Percentiles rank a stretch among this genome's conserved stretches.
Evolutionary conservation across 2,329 filamentous ascomycete genomes (phyloP).

Genomic region (Cadophora luteo-olivacea): DNA sequence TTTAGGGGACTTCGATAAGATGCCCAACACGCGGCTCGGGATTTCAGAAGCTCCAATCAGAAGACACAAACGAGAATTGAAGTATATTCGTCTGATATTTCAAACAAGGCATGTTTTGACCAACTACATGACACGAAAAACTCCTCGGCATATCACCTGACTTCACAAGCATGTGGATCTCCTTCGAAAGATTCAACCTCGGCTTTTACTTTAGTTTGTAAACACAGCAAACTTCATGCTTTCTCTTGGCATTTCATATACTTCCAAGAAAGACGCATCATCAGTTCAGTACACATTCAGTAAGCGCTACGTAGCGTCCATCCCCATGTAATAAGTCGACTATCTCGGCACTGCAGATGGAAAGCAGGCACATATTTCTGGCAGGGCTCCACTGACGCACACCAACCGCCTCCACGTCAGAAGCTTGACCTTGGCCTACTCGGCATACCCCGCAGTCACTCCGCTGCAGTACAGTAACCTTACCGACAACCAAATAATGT

Average conservation of each 20-base stretch:
- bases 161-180: background rate
- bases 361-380: background rate
- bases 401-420: conserved; percentile 1
- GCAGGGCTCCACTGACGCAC: conserved; percentile 5
- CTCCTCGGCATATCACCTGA: background rate
- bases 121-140: background rate
- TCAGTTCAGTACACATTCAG: background rate
- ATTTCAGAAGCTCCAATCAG: no score
- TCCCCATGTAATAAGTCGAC: background rate
- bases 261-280: conserved; percentile 6
- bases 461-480: background rate
- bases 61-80: background rate
- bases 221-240: background rate
- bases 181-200: background rate
- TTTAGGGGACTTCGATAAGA: no score
- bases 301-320: conserved; percentile 4
- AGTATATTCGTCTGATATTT: background rate
- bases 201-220: background rate
- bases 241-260: background rate
- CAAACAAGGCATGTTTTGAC: background rate
- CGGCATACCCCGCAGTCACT: conserved; percentile 5
- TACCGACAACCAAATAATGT: background rate
- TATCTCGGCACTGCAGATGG: background rate
- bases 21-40: no score
- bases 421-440: conserved; percentile 5